Percentiles rank a stretch among this genome's conserved stretches.
These are phyloP conservation scores for Colletotrichum spaethianum DNA, from an alignment of 2,329 filamentous ascomycete genomes.

Conservation along the genomic window DNA sequence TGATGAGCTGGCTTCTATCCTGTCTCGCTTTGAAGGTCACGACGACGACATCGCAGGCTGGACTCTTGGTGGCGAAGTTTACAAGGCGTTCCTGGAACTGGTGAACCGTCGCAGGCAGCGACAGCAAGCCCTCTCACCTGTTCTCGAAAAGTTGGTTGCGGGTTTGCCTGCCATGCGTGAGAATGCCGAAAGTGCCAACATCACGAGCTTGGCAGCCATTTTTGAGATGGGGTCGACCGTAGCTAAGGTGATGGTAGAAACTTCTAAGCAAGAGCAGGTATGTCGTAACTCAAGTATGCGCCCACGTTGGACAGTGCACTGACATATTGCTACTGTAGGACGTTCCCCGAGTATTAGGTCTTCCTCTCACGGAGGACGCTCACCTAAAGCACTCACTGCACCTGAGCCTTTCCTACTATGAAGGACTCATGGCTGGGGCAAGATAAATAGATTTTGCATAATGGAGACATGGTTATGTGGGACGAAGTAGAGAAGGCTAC, in stretches of 20 bases:
- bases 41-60: slow-evolving; percentile 78
- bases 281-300: slow-evolving; percentile 45
- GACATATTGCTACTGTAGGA: slow-evolving; percentile 52
- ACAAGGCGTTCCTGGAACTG: slow-evolving; percentile 72
- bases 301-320: slow-evolving; percentile 26
- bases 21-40: slow-evolving; percentile 79
- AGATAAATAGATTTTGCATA: not conserved
- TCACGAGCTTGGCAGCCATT: slow-evolving; percentile 78
- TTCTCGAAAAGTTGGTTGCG: slow-evolving; percentile 70
- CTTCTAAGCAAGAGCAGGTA: slow-evolving; percentile 70
- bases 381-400: slow-evolving; percentile 79
- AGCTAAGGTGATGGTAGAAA: slow-evolving; percentile 73
- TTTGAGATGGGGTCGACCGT: slow-evolving; percentile 86
- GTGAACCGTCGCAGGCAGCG: slow-evolving; percentile 58
- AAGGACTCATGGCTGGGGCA: slow-evolving; percentile 68
- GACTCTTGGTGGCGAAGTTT: slow-evolving; percentile 85
- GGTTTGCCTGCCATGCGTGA: slow-evolving; percentile 70
- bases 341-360: slow-evolving; percentile 65
- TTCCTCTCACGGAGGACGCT: slow-evolving; percentile 81
- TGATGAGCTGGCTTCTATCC: slow-evolving; percentile 75
- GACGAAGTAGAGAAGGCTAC: not conserved
- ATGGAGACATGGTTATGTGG: not conserved
- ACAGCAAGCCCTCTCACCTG: slow-evolving; percentile 57
- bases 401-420: slow-evolving; percentile 78
- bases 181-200: slow-evolving; percentile 52